A percentile compares a stretch with the other conserved stretches of the same genome.
phyloP scores from a whole-genome alignment of 2,329 filamentous ascomycete genomes.

The Paraconiothyrium brasiliense region DNA sequence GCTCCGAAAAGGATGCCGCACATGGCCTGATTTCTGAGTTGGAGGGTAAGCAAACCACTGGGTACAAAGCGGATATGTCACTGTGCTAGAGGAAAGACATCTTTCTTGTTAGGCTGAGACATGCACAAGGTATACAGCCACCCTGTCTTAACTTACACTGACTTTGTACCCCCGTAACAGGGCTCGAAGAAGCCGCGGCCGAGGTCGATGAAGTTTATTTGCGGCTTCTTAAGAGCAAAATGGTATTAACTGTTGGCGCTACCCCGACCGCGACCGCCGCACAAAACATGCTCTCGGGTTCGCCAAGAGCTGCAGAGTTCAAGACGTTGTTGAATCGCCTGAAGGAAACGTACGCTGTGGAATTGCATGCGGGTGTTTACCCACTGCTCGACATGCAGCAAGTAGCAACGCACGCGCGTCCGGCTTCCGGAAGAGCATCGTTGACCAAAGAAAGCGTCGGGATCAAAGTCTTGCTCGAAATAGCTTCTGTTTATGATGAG shows the following conservation, averaged over 20 bases:
- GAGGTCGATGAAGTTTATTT: slow-evolving; percentile 42
- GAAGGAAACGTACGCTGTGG: slow-evolving; percentile 57
- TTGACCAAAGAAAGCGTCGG: slow-evolving; percentile 68
- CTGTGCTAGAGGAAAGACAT: neutral
- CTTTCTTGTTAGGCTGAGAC: neutral
- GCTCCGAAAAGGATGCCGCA: slow-evolving; percentile 67
- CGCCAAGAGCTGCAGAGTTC: slow-evolving; percentile 52
- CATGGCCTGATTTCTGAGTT: slow-evolving; percentile 69
- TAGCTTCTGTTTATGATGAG: slow-evolving; percentile 71
- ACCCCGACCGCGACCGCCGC: slow-evolving; percentile 77
- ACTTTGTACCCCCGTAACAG: neutral
- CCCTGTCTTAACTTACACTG: neutral
- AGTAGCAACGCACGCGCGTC: slow-evolving; percentile 73
- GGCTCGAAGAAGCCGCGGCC: slow-evolving; percentile 58
- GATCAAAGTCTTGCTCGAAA: slow-evolving; percentile 75
- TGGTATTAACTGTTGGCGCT: slow-evolving; percentile 76
- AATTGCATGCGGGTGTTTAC: slow-evolving; percentile 81
- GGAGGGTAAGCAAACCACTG: slow-evolving; percentile 40
- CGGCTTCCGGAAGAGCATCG: slow-evolving; percentile 37
- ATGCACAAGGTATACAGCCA: neutral
- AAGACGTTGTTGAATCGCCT: slow-evolving; percentile 51
- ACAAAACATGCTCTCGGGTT: slow-evolving; percentile 64
- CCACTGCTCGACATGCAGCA: slow-evolving; percentile 81
- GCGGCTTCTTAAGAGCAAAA: neutral
- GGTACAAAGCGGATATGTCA: neutral